phyloP scores from a whole-genome alignment of 2,329 filamentous ascomycete species.

The Cucurbitaria berberidis region DNA sequence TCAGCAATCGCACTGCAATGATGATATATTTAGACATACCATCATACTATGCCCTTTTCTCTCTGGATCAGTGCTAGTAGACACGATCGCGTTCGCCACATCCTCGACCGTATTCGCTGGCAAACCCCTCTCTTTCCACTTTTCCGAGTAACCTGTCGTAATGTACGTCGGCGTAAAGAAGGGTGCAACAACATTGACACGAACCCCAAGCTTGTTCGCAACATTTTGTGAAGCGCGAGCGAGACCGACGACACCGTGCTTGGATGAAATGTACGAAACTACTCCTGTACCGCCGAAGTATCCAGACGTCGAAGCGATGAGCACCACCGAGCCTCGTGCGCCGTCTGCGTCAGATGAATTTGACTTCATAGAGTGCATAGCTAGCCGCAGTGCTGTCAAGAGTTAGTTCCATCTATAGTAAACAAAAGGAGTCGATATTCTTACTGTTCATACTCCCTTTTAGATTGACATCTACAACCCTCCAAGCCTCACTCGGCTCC shows the following conservation, averaged over 20 bases:
- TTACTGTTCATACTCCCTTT: conserved; percentile 56
- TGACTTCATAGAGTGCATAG: conserved; percentile 43
- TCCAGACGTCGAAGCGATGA: conserved; percentile 52
- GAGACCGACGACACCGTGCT: conserved; percentile 52
- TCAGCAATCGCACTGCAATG: background rate
- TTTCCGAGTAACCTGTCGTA: conserved; percentile 47
- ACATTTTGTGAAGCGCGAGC: conserved; percentile 47
- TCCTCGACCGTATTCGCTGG: conserved; percentile 52
- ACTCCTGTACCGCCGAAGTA: conserved; percentile 55
- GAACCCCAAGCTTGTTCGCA: conserved; percentile 45
- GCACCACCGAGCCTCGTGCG: conserved; percentile 47
- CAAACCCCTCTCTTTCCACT: conserved; percentile 50
- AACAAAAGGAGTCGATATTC: background rate
- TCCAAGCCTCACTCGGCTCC: conserved; percentile 31
- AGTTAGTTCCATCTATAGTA: background rate
- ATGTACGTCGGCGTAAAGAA: conserved; percentile 57
- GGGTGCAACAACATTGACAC: conserved; percentile 56
- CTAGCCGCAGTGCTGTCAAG: conserved; percentile 29
- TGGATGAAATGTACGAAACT: conserved; percentile 52
- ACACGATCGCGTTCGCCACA: conserved; percentile 52
- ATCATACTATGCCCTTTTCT: conserved; percentile 39
- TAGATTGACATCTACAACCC: conserved; percentile 50
- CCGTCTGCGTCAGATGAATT: conserved; percentile 34
- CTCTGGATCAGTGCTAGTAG: conserved; percentile 44
- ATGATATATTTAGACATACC: conserved; percentile 22